These are phyloP conservation scores for Paecilomyces sp. DNA, from an alignment of 2,329 filamentous ascomycete species.

Conservation along the genomic window DNA sequence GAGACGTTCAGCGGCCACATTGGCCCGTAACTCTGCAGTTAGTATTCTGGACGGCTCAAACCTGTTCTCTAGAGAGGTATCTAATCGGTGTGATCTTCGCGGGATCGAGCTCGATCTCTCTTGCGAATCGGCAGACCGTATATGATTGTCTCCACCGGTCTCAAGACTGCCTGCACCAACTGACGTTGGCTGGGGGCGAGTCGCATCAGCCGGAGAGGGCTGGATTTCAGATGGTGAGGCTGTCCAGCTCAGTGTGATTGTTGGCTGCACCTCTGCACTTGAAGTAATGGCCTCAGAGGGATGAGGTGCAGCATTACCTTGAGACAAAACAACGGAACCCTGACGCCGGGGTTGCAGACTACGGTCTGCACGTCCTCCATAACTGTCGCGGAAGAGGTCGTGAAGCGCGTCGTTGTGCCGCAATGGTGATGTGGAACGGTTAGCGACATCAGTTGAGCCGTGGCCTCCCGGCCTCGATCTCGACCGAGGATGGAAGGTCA, in stretches of 20 bases:
- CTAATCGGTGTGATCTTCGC: constrained; percentile 21
- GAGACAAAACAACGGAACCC: constrained; percentile 35
- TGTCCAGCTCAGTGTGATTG: constrained; percentile 31
- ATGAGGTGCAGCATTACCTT: constrained; percentile 18
- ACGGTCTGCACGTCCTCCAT: constrained; percentile 20
- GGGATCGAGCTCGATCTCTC: constrained; percentile 26
- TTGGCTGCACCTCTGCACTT: constrained; percentile 23
- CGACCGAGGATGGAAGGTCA: constrained; percentile 19
- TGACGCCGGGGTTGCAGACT: constrained; percentile 29
- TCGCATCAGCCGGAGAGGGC: constrained; percentile 17
- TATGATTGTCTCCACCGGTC: constrained; percentile 7
- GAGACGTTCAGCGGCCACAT: constrained; percentile 31
- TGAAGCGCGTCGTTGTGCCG: constrained; percentile 19
- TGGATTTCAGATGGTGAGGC: constrained; percentile 33
- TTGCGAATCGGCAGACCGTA: constrained; percentile 13
- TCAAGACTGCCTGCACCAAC: constrained; percentile 15
- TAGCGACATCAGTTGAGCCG: constrained; percentile 22
- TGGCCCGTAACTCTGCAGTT: constrained; percentile 28
- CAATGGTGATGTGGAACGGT: constrained; percentile 24
- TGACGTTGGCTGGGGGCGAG: constrained; percentile 14
- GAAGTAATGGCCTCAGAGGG: constrained; percentile 15
- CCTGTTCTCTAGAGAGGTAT: constrained; percentile 15
- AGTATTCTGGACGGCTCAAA: constrained; percentile 20
- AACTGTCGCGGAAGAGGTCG: constrained; percentile 23
- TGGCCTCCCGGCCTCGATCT: constrained; percentile 18